Evolutionary conservation across 2,329 filamentous ascomycete genomes (phyloP).

Genomic region (Neonectria ditissima): DNA sequence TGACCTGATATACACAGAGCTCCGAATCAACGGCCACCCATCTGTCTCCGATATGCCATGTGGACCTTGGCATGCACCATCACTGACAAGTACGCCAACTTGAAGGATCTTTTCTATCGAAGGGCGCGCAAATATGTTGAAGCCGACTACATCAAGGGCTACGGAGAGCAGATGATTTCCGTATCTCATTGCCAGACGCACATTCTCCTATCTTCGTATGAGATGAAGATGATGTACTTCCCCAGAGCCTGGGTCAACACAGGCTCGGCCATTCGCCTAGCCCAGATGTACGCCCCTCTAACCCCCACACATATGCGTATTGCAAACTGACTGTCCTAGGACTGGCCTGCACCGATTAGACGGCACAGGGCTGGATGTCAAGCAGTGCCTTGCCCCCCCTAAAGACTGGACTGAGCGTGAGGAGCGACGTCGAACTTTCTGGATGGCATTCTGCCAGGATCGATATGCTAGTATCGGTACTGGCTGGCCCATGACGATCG

Average conservation of each 20-base stretch:
- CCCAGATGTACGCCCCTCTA: constrained; percentile 76
- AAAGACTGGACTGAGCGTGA: constrained; percentile 95
- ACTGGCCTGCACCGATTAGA: constrained; percentile 92
- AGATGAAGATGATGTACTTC: constrained; percentile 99
- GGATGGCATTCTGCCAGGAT: constrained; percentile 92
- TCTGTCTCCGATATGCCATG: constrained; percentile 92
- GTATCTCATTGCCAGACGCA: constrained; percentile 89
- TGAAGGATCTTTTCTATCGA: constrained; percentile 91
- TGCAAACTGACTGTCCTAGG: constrained; percentile 65
- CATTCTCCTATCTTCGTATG: constrained; percentile 82
- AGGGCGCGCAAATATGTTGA: constrained; percentile 91
- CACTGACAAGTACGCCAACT: constrained; percentile 80
- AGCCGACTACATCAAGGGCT: constrained; percentile 89
- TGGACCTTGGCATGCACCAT: constrained; percentile 94
- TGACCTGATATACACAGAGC: constrained; percentile 59
- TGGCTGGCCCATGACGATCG: constrained; percentile 95
- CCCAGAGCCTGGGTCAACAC: constrained; percentile 95
- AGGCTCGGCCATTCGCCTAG: constrained; percentile 82
- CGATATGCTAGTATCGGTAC: constrained; percentile 96
- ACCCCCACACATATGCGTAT: background rate
- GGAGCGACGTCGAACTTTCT: constrained; percentile 91
- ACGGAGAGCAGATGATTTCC: constrained; percentile 89
- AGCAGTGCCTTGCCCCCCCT: constrained; percentile 87
- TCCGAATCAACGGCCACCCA: constrained; percentile 86
- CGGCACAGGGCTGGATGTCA: constrained; percentile 85